These are phyloP conservation scores for Dissophora ornata DNA, from an alignment of 192 early-diverging fungal species.

Conservation along the genomic window DNA sequence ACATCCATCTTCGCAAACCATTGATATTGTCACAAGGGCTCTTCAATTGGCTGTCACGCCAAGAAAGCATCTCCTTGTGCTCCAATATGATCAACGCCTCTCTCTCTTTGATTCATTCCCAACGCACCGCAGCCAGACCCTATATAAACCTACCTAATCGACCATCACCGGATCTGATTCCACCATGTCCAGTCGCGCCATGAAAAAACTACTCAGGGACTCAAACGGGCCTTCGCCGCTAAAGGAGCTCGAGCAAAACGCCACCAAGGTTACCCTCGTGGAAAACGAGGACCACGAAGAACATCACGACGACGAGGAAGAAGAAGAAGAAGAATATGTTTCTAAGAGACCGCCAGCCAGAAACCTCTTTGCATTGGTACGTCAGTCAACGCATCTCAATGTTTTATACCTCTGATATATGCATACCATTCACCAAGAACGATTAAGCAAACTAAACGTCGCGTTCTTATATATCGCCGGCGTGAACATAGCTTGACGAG, in stretches of 20 bases:
- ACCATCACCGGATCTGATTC: neutral
- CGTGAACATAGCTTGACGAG: conserved; percentile 59
- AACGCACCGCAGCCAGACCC: conserved; percentile 4
- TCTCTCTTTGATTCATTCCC: neutral
- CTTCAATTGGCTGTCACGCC: too few species aligned
- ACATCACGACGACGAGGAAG: conserved; percentile 41
- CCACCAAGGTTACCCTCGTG: neutral
- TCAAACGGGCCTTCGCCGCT: conserved; percentile 32
- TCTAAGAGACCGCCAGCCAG: conserved; percentile 43
- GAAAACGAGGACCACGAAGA: conserved; percentile 15
- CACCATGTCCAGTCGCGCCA: conserved; percentile 53
- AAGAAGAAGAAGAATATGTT: conserved; percentile 47
- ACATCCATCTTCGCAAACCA: too few species aligned
- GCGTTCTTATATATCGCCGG: too few species aligned
- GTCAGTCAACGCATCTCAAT: too few species aligned
- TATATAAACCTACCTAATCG: neutral
- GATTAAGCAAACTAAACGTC: too few species aligned
- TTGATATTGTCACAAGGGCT: too few species aligned
- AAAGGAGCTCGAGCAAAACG: conserved; percentile 19
- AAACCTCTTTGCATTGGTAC: conserved; percentile 75
- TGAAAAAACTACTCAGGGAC: conserved; percentile 51
- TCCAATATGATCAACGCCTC: conserved; percentile 15
- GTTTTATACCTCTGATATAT: too few species aligned
- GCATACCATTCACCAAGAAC: too few species aligned
- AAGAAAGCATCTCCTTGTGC: neutral